phyloP scores from a whole-genome alignment of 495 filamentous ascomycete species.

The Parmelia sp. region DNA sequence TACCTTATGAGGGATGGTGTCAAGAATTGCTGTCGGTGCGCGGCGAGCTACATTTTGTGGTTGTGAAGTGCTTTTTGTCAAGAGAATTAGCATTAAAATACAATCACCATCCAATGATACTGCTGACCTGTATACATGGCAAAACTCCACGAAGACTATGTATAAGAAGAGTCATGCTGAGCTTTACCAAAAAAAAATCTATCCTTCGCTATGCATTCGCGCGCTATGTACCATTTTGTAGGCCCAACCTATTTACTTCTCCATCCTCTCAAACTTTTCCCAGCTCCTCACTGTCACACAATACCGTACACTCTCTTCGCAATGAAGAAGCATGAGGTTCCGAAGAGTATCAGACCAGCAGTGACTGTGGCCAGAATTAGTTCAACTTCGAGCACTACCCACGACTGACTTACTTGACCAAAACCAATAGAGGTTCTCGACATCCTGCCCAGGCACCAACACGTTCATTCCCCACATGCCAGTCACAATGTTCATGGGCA shows the following conservation, averaged over 20 bases:
- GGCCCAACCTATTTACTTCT: too few relatives aligned
- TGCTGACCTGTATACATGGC: not conserved
- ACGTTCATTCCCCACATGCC: slow-evolving; percentile 99
- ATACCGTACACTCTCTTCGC: slow-evolving; percentile 75
- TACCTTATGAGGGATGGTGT: not conserved
- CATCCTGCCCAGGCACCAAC: slow-evolving; percentile 81
- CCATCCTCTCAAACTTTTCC: too few relatives aligned
- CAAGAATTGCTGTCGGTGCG: too few relatives aligned
- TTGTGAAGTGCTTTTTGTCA: too few relatives aligned
- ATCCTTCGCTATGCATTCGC: slow-evolving; percentile 10
- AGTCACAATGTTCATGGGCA: slow-evolving; percentile 97
- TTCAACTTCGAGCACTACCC: slow-evolving; percentile 5
- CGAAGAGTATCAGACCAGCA: slow-evolving; percentile 68
- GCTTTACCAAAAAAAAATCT: not conserved
- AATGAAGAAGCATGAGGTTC: slow-evolving; percentile 66
- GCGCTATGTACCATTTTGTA: not conserved
- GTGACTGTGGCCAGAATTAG: slow-evolving; percentile 49
- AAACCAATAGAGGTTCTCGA: slow-evolving; percentile 58
- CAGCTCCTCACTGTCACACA: too few relatives aligned
- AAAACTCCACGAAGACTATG: not conserved
- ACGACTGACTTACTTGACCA: slow-evolving; percentile 46
- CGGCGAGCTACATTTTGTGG: too few relatives aligned
- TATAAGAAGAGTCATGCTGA: not conserved
- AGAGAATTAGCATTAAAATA: too few relatives aligned
- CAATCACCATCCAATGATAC: not conserved